These are phyloP conservation scores for Fusarium verticillioides DNA, from an alignment of 2,329 filamentous ascomycete genomes.

Conservation along the genomic window DNA sequence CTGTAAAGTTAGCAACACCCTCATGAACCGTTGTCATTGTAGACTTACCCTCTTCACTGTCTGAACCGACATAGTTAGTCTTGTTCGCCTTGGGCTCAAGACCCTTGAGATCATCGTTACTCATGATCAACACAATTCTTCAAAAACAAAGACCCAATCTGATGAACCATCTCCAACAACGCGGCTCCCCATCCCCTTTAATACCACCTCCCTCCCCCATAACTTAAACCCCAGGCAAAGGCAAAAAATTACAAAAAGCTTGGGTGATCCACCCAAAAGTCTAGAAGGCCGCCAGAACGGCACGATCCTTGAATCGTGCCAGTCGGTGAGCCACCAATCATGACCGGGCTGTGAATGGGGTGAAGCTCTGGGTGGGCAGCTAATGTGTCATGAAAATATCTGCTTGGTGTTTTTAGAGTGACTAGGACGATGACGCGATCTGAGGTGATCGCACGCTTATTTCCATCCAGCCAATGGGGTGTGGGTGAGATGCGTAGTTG, in stretches of 20 bases:
- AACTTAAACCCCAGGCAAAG: slow-evolving; percentile 14
- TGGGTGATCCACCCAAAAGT: slow-evolving; percentile 24
- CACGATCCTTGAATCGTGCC: slow-evolving; percentile 35
- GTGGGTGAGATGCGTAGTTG: neutral
- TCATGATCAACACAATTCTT: slow-evolving; percentile 28
- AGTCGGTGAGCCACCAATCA: slow-evolving; percentile 20
- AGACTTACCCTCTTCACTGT: slow-evolving; percentile 39
- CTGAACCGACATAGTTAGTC: slow-evolving; percentile 31
- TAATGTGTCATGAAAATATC: slow-evolving; percentile 40
- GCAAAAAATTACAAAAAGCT: slow-evolving; percentile 23
- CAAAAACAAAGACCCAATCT: neutral
- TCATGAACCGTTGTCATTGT: neutral
- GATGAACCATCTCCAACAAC: neutral
- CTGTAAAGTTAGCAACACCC: slow-evolving; percentile 22
- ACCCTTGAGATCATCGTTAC: slow-evolving; percentile 31
- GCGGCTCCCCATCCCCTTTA: slow-evolving; percentile 18
- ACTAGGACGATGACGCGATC: slow-evolving; percentile 47
- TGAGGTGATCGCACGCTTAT: slow-evolving; percentile 41
- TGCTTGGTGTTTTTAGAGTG: slow-evolving; percentile 18
- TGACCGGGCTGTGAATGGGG: neutral
- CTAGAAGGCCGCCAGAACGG: slow-evolving; percentile 43
- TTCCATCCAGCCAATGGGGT: slow-evolving; percentile 26
- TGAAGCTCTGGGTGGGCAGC: slow-evolving; percentile 18
- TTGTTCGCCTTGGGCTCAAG: slow-evolving; percentile 27
- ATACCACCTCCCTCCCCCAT: slow-evolving; percentile 9